phyloP scores from a whole-genome alignment of 208 protist genomes.

The Wallacemonas sp. region DNA sequence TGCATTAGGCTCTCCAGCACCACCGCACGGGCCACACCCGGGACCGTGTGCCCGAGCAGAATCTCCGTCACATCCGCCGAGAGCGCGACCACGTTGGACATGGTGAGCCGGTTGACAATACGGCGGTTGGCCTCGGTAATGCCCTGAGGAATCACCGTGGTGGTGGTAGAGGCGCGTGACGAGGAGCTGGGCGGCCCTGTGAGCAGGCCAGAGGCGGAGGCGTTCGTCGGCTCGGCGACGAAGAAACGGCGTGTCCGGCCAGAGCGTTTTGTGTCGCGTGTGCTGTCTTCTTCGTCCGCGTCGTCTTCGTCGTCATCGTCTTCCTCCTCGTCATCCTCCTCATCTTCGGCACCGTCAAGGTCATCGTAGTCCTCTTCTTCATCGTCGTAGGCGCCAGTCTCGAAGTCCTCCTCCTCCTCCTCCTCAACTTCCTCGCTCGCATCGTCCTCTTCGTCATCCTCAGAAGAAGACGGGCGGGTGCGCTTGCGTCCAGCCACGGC shows the following conservation, averaged over 20 bases:
- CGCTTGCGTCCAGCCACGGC: neutral
- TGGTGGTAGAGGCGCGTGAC: neutral
- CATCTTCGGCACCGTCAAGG: neutral
- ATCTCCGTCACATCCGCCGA: conserved; percentile 55
- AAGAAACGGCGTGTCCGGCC: conserved; percentile 1
- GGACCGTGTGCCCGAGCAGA: conserved; percentile 26
- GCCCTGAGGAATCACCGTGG: neutral
- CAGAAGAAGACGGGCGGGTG: neutral
- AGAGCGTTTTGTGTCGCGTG: no score
- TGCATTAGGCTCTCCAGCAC: conserved; percentile 57
- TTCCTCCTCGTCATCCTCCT: no score
- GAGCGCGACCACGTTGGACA: conserved; percentile 73
- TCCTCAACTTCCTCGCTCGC: conserved; percentile 3
- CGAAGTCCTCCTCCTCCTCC: conserved; percentile 15
- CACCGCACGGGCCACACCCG: conserved; percentile 47
- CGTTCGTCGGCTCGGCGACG: neutral
- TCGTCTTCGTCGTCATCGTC: no score
- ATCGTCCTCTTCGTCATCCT: neutral
- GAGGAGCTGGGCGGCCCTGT: neutral
- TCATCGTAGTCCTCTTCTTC: conserved; percentile 7
- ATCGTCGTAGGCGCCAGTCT: no score
- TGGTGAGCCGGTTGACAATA: conserved; percentile 77
- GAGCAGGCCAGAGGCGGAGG: conserved; percentile 2
- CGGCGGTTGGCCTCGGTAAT: conserved; percentile 50
- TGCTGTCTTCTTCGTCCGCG: no score